Evolutionary conservation across 192 early-diverging fungal genomes (phyloP), one percentile per base, ranked within the genome.

Genomic region (Umbelopsis sp.): DNA sequence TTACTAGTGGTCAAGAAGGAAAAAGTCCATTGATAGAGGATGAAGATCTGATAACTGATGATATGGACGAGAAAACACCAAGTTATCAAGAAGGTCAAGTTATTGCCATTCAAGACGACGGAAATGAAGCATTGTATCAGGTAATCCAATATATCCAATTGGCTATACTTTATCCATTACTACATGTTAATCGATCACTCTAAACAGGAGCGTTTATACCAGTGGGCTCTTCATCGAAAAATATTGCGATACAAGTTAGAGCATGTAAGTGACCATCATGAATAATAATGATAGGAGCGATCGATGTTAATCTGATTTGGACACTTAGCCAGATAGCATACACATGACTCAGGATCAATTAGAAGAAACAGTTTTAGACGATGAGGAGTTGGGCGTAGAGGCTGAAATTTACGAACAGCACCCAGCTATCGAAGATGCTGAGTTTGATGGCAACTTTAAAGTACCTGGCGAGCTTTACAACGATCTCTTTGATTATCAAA

Each of bases 401-500:
- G 25, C 53, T 7, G 89, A 92, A 69, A 84, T 91, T 59, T 75
- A 69, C 43, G 34, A 74, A 31, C 81, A 86, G 10, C 81, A 86
- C 45, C 85, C 86, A 16, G 70, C 17, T 17, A 78, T 79, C 67
- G 83, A 82, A 14, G 90, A 92, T 65, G 81, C 68, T 50, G 77
- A 80, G 21, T 78, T 87, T 47, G 82, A 88, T 5, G 81, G 78
- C 3, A 81, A 73, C 7, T 68, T 88, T 67, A 73, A 75, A 7
- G 86, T 97, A 47, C 95, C 97, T 31, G 92, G 91, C 11, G 94
- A 96, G 31, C 84, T 99, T 45, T 91, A 89, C 76, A 73, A 76
- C 17, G 84, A 85, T 22, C 80, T 99, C 3, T 94, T 99, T 71
- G 94, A 91, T 54, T 98, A 99, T 75, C 97, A 99, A 78, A 87